These are phyloP conservation scores for Dillenia suffruticosa DNA, from an alignment of 164 flowering plant species.

Conservation along the genomic window DNA sequence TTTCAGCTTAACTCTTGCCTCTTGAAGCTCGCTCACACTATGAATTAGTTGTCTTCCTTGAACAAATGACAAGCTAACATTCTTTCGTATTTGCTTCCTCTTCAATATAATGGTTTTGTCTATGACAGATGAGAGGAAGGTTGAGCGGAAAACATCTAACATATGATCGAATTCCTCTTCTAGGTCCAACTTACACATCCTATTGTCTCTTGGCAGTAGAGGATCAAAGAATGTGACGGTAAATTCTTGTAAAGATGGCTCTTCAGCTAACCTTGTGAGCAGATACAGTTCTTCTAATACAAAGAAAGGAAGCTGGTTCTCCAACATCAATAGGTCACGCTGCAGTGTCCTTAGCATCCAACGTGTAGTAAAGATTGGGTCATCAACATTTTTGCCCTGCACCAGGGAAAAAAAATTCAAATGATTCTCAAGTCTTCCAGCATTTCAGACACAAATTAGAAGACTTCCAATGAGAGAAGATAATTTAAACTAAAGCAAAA, in stretches of 20 bases:
- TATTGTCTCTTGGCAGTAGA: constrained; percentile 9
- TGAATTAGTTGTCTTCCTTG: constrained; percentile 14
- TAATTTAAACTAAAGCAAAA: too few species aligned
- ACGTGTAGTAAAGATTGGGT: constrained; percentile 17
- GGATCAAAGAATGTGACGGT: constrained; percentile 24
- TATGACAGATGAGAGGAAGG: constrained; percentile 13
- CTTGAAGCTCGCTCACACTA: constrained; percentile 17
- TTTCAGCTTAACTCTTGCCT: constrained; percentile 17
- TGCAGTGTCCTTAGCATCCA: constrained; percentile 29
- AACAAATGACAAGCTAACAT: not conserved
- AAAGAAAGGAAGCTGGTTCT: constrained; percentile 32
- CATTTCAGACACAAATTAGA: not conserved
- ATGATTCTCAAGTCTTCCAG: too few species aligned
- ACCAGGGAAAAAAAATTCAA: not conserved
- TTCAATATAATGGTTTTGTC: not conserved
- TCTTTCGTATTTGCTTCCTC: not conserved
- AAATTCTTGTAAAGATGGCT: constrained; percentile 15
- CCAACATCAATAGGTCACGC: constrained; percentile 29
- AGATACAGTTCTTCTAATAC: constrained; percentile 15
- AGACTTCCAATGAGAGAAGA: too few species aligned
- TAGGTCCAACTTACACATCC: not conserved
- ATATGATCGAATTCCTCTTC: constrained; percentile 12
- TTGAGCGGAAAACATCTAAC: constrained; percentile 21
- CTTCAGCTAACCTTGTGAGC: constrained; percentile 5
- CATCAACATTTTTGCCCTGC: constrained; percentile 4